Percentiles rank a stretch among this genome's conserved stretches.
Conservation (phyloP, 2,329 filamentous ascomycete species). For the Microdochium trichocladiopsis region DNA sequence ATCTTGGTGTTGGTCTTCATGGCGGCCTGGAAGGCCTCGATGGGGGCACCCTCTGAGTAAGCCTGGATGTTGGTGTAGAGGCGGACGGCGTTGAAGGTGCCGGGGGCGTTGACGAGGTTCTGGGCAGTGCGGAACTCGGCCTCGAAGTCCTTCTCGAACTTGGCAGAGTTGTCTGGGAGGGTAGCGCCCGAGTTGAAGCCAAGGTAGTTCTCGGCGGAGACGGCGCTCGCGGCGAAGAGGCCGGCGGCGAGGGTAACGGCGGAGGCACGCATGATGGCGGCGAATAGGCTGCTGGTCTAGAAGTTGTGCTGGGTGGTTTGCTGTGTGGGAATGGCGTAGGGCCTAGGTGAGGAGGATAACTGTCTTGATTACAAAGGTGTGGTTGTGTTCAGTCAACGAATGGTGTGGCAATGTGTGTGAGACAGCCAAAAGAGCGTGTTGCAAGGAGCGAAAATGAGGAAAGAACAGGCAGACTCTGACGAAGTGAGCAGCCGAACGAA, state of each 20-base stretch:
- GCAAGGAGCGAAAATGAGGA: background rate
- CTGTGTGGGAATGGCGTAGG: background rate
- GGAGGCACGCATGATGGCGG: slow-evolving; percentile 31
- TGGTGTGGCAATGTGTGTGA: background rate
- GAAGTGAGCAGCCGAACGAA: background rate
- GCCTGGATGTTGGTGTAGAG: slow-evolving; percentile 64
- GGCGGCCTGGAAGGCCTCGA: slow-evolving; percentile 73
- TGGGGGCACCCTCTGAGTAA: slow-evolving; percentile 63
- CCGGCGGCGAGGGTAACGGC: slow-evolving; percentile 31
- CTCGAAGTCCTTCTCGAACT: slow-evolving; percentile 43
- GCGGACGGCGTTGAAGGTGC: slow-evolving; percentile 50
- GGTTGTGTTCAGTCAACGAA: background rate
- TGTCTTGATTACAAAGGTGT: background rate
- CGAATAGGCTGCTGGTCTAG: background rate
- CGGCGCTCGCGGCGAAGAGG: slow-evolving; percentile 19
- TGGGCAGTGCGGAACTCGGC: slow-evolving; percentile 31
- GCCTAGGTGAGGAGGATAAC: background rate
- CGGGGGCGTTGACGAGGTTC: slow-evolving; percentile 36
- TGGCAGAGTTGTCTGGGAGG: slow-evolving; percentile 37
- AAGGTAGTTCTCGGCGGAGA: slow-evolving; percentile 35
- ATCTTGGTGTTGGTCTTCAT: slow-evolving; percentile 52
- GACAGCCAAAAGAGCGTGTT: background rate
- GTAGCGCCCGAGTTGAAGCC: slow-evolving; percentile 47
- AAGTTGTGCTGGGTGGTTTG: too few species aligned
- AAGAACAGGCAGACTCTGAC: background rate